Conservation (phyloP, 139 green algal genomes). For the Limnomonas spitsbergensis region DNA sequence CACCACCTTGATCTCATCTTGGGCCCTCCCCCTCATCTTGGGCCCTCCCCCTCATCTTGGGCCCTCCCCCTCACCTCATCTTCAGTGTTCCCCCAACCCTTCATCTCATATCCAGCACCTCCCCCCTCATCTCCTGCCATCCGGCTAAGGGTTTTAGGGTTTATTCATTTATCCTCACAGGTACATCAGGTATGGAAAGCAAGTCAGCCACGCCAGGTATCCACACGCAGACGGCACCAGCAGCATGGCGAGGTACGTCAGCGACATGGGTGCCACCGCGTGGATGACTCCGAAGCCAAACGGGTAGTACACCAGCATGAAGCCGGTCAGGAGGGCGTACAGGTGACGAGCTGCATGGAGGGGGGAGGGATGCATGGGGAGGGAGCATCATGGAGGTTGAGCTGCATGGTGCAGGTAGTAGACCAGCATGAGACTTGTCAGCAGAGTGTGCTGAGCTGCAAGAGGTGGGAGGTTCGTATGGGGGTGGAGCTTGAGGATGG, state of each 20-base stretch:
- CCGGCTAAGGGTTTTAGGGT: no score
- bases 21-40: no score
- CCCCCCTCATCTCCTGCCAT: no score
- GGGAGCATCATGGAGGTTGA: not conserved
- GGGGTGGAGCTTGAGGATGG: not conserved
- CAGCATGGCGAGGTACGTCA: conserved; percentile 6
- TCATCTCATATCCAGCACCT: no score
- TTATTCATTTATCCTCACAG: no score
- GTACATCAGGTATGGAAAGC: conserved; percentile 75
- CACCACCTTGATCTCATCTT: no score
- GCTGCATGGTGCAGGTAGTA: not conserved
- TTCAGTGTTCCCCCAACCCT: no score
- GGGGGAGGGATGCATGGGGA: not conserved
- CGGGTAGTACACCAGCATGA: conserved; percentile 8
- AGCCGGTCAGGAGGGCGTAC: conserved; percentile 1
- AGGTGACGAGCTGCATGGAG: conserved; percentile 9
- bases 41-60: no score
- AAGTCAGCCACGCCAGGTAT: conserved; percentile 61
- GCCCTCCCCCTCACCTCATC: no score
- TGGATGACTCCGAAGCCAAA: conserved; percentile 16
- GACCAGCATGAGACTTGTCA: no score
- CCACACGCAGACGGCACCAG: conserved; percentile 46
- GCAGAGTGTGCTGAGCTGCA: not conserved
- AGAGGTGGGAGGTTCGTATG: not conserved
- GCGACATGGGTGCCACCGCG: not conserved